Evolutionary conservation across 192 early-diverging fungal genomes (phyloP), one percentile per base, ranked within the genome.

Genomic region (Gamsiella multidivaricata): DNA sequence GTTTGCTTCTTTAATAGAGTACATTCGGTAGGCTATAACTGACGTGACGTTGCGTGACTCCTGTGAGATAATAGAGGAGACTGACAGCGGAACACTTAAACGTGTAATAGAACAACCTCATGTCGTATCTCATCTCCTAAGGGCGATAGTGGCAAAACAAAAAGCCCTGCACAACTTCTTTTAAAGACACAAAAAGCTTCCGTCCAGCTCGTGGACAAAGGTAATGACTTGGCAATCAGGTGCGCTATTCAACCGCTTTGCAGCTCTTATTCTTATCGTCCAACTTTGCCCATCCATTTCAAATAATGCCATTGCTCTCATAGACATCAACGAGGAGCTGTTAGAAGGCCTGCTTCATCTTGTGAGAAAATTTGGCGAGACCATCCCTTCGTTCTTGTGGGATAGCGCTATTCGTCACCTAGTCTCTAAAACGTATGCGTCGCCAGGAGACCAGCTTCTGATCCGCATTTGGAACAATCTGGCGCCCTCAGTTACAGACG

Each of bases 381-480:
- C 53, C 7, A 65, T 42, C 0, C 61, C 55, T 7, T 6, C 26
- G 5, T 17, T 39, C 3, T 4, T 59, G 18, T 73, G 70, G 70
- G 18, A 7, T 22, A 10, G 8, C 15, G 14, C 65, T 31, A 5
- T 73, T 17, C 20, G 46, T 10, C 28, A 31, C 5, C 3, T 73
- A 5, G 20, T 59, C 15, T 15, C 36, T 14, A 73, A 65, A 23
- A 59, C 61, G 3, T 65, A 65, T 26, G 54, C 54, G 8, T 57
- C 47, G 3, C 55, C 62, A 0, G 32, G 29, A 45, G 62, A 65
- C 15, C 31, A 26, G 6, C 20, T 65, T 23, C 47, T 64, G 29
- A 36, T 53, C 23, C 45, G 55, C 7, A 29, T 65, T 18, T 73
- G 70, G 70, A 59, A 51, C 28, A 39, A 41, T 3, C 31, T 73